These are phyloP conservation scores for Taphrina pruni DNA, from an alignment of 1,139 yeast genomes.

Conservation along the genomic window DNA sequence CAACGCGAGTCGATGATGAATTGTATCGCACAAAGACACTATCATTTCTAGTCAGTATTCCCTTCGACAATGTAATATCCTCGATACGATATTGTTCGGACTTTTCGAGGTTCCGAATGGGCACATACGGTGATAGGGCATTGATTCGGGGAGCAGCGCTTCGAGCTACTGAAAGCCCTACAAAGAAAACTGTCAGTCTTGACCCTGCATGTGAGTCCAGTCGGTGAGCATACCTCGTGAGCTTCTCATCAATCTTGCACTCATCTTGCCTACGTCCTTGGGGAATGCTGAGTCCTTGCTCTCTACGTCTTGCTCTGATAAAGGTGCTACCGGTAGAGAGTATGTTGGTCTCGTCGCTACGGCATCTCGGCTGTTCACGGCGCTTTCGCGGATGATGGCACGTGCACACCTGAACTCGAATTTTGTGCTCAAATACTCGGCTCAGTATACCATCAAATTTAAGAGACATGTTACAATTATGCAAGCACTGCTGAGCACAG, in stretches of 20 bases:
- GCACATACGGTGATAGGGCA: constrained; percentile 18
- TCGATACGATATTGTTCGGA: no score
- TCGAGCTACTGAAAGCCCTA: constrained; percentile 27
- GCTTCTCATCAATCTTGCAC: constrained; percentile 30
- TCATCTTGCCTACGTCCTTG: constrained; percentile 16
- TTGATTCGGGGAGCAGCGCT: constrained; percentile 20
- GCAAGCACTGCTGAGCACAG: no score
- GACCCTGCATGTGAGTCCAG: not conserved
- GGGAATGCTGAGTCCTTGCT: not conserved
- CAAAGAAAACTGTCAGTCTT: not conserved
- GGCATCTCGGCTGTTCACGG: constrained; percentile 11
- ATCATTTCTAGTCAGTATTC: not conserved
- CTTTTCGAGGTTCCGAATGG: not conserved
- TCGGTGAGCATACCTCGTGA: constrained; percentile 8
- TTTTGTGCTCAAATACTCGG: not conserved
- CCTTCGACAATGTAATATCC: no score
- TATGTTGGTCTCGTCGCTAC: constrained; percentile 10
- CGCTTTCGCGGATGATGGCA: not conserved
- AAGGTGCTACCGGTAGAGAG: not conserved
- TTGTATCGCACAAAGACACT: constrained; percentile 36
- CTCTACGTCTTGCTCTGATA: constrained; percentile 1
- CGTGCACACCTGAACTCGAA: constrained; percentile 4
- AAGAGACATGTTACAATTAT: no score
- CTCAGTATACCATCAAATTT: not conserved
- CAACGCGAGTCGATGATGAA: constrained; percentile 54